Evolutionary conservation across 495 filamentous ascomycete species (phyloP).

Genomic region (Penicillium paxilli): DNA sequence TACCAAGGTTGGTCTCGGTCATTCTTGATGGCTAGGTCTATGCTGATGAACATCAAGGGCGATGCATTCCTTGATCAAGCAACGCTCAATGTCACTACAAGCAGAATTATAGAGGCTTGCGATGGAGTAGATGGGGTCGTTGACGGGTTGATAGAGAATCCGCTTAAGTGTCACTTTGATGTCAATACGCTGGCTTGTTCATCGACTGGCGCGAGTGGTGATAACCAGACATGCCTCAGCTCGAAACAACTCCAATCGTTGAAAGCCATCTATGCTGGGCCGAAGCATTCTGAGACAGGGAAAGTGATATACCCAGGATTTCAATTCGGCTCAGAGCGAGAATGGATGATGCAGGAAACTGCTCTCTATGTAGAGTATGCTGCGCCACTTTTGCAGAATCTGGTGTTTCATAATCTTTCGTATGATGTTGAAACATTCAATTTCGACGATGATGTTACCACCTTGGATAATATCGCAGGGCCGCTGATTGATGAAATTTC

Average conservation of each 20-base stretch:
- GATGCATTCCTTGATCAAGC: constrained; percentile 25
- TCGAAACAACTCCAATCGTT: background rate
- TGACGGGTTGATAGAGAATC: constrained; percentile 42
- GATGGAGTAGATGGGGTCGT: constrained; percentile 39
- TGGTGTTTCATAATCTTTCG: constrained; percentile 63
- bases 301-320: constrained; percentile 38
- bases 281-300: constrained; percentile 11
- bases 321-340: constrained; percentile 29
- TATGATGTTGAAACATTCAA: constrained; percentile 52
- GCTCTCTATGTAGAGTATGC: constrained; percentile 29
- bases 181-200: constrained; percentile 31
- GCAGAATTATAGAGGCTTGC: constrained; percentile 32
- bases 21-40: background rate
- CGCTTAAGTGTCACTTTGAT: constrained; percentile 37
- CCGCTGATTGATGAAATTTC: constrained; percentile 37
- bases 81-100: constrained; percentile 32
- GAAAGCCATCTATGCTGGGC: constrained; percentile 2
- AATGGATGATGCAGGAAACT: constrained; percentile 34
- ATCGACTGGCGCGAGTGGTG: background rate
- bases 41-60: background rate
- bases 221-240: constrained; percentile 6
- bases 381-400: constrained; percentile 63
- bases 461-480: constrained; percentile 27
- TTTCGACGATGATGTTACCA: constrained; percentile 36
- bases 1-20: background rate